These are phyloP conservation scores for Chaetomium fimeti DNA, from an alignment of 495 filamentous ascomycete genomes.

Conservation along the genomic window DNA sequence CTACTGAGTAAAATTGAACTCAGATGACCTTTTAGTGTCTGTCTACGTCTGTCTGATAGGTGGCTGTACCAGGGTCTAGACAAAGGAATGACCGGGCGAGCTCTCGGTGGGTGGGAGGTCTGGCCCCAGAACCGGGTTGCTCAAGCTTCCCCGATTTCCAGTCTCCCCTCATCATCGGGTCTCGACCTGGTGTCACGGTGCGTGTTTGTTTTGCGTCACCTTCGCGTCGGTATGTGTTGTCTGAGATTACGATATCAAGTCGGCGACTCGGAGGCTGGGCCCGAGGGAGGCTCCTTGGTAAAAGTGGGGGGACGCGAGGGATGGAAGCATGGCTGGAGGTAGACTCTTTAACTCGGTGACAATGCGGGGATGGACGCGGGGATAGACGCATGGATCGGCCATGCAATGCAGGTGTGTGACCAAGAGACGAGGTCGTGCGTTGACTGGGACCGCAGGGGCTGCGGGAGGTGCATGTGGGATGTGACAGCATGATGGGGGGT, in stretches of 20 bases:
- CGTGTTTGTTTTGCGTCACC: neutral
- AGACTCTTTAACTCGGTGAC: too few relatives aligned
- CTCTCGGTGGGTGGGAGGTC: neutral
- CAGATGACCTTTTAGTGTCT: too few relatives aligned
- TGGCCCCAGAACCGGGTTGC: neutral
- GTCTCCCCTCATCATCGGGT: too few relatives aligned
- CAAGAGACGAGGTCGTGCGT: too few relatives aligned
- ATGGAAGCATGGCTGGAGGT: neutral
- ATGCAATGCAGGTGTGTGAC: too few relatives aligned
- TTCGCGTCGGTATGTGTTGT: slow-evolving; percentile 1
- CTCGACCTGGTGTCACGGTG: neutral
- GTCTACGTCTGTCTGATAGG: neutral
- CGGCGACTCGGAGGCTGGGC: neutral
- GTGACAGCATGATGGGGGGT: neutral
- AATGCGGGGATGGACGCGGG: neutral
- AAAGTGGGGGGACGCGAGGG: neutral
- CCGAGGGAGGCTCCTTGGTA: neutral
- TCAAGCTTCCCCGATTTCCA: too few relatives aligned
- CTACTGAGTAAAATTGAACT: too few relatives aligned
- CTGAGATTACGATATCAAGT: neutral
- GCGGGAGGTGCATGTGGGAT: too few relatives aligned
- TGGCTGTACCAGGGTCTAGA: neutral
- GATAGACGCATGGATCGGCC: too few relatives aligned
- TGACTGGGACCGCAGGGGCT: too few relatives aligned
- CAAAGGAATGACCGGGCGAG: neutral